Conservation (phyloP, 2,329 filamentous ascomycete species). For the Nigrospora sphaerica region DNA sequence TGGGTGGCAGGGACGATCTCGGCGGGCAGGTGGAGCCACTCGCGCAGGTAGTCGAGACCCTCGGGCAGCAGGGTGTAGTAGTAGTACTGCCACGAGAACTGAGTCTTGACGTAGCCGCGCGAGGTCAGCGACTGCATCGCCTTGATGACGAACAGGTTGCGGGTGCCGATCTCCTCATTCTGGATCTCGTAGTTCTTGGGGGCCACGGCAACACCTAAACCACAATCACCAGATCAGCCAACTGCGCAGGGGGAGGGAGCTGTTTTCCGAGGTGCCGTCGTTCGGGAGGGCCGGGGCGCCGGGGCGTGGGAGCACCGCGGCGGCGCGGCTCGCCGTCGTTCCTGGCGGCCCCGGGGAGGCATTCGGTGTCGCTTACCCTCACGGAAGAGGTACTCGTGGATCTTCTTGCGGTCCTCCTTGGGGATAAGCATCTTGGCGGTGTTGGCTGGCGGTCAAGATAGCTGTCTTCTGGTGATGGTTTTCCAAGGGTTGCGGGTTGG, state of each 20-base stretch:
- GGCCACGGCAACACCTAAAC: constrained; percentile 71
- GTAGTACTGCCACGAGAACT: constrained; percentile 99
- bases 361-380: constrained; percentile 35
- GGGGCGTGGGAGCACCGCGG: background rate
- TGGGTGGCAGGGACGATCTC: constrained; percentile 99
- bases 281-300: background rate
- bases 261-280: background rate
- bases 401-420: constrained; percentile 99
- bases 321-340: background rate
- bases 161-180: constrained; percentile 97
- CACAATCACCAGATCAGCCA: background rate
- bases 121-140: constrained; percentile 97
- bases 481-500: background rate
- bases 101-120: constrained; percentile 98
- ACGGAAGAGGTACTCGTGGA: constrained; percentile 99
- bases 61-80: constrained; percentile 99
- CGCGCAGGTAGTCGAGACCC: constrained; percentile 99
- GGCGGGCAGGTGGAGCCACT: constrained; percentile 99
- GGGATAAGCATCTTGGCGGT: constrained; percentile 88
- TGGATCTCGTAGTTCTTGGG: constrained; percentile 99
- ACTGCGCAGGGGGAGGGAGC: background rate
- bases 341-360: background rate
- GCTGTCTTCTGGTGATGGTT: constrained; percentile 26
- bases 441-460: constrained; percentile 39
- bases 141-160: constrained; percentile 99